Evolutionary conservation across 2,329 filamentous ascomycete species (phyloP), one percentile per base, ranked within the genome.

Genomic region (Teratosphaeria viscida): DNA sequence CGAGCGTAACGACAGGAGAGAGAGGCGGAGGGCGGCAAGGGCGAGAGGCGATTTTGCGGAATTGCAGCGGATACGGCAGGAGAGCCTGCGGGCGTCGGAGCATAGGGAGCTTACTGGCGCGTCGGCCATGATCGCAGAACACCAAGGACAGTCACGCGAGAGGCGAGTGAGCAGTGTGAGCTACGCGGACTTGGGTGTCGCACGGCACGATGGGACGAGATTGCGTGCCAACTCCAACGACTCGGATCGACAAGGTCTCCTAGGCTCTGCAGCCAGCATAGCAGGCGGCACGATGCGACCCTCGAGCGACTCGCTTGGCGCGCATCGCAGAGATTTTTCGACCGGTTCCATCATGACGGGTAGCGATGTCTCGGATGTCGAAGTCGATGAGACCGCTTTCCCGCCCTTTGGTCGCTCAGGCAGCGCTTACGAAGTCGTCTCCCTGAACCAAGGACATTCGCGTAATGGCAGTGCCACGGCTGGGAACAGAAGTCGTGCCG

Each of bases 1-100:
- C 4, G 90, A 94, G 63, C 85, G 90, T 5, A 89, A 95, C 65
- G 85, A 88, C 64, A 79, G 89, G n/a, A 81, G 89, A 57, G 80
- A 83, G 54, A 78, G 85, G 60, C 81, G 89, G 32, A 78, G 84
- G 34, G 88, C 91, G 64, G 92, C 92, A 11, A 83, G 89, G 56
- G 82, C 79, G 58, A 80, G 86, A 56, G 86, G 88, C 56, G 90
- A 95, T 73, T 72, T 72, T n/a, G 78, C 81, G 2, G 84, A 88
- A 1, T 75, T 95, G n/a, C 82, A 85, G 60, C 80, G 84, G 47
- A 75, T 94, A 34, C 75, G 78, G 57, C 73, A 73, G 57, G 82
- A 85, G 63, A 80, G 79, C 16, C 79, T 84, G 55, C 78, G 81
- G 11, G 78, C 83, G 43, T 76, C 76, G 12, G 75, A 75, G 71